Evolutionary conservation across 2,329 filamentous ascomycete genomes (phyloP).

Genomic region (Chalaropsis thielavioides): DNA sequence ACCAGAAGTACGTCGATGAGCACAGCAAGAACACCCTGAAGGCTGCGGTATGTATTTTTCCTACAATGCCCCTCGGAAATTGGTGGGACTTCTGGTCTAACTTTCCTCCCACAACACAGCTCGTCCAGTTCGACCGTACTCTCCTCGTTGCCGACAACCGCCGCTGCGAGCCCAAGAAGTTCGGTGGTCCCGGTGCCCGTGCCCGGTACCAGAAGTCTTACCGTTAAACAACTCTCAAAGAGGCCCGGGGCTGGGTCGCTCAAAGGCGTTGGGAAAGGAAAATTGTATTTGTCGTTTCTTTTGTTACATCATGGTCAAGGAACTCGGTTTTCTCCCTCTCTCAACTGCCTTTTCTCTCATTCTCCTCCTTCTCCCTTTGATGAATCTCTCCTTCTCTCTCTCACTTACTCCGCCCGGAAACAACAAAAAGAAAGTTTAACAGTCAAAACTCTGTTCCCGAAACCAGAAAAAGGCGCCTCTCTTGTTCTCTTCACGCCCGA

Average conservation of each 20-base stretch:
- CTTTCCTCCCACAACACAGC: conserved; percentile 41
- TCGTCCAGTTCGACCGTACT: conserved; percentile 91
- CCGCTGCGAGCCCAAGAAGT: conserved; percentile 98
- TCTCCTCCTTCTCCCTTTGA: conserved; percentile 10
- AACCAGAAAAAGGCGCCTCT: neutral
- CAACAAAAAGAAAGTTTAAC: conserved; percentile 9
- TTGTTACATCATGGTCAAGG: conserved; percentile 19
- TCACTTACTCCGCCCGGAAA: conserved; percentile 5
- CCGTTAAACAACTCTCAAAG: conserved; percentile 51
- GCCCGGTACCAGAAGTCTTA: conserved; percentile 98
- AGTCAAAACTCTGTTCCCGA: conserved; percentile 6
- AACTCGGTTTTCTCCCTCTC: conserved; percentile 19
- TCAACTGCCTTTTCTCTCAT: conserved; percentile 18
- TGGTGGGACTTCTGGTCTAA: conserved; percentile 39
- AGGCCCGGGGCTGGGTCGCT: conserved; percentile 17
- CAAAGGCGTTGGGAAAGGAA: conserved; percentile 19
- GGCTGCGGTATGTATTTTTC: conserved; percentile 16
- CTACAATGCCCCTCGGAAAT: neutral
- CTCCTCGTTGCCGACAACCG: conserved; percentile 98
- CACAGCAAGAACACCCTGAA: conserved; percentile 95
- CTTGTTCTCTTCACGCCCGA: conserved; percentile 1
- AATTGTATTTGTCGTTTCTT: conserved; percentile 19
- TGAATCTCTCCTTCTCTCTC: conserved; percentile 10
- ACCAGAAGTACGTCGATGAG: conserved; percentile 99
- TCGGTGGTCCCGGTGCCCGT: conserved; percentile 83